Evolutionary conservation across 805 yeast genomes (phyloP), one percentile per base, ranked within the genome.

Genomic region (Ogataea siamensis): DNA sequence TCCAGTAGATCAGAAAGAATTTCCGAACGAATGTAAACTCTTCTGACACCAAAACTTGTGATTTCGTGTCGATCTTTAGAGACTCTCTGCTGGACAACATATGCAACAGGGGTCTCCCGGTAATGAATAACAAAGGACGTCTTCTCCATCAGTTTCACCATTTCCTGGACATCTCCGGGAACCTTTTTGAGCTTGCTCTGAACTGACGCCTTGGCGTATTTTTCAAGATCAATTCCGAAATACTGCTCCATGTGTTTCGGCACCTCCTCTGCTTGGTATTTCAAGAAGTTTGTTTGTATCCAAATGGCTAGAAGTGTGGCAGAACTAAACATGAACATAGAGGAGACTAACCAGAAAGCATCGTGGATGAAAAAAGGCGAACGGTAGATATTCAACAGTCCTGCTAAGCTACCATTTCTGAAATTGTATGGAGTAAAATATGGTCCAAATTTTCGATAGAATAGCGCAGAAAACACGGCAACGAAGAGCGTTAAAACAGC

Each of bases 81-180:
- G 11, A 66, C 62, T 16, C 62, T 60, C 30, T 73, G 64, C 8
- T 66, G 42, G 0, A 80, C 70, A 20, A 73, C 65, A 24, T 80
- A 64, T 0, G 88, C 87, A 54, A 85, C 78, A 12, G 93, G 89
- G 1, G 80, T 66, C n/a, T 74, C 74, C 53, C 89, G 74, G 62
- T 83, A 84, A 12, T 74, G 55, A 18, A 83, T 68, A 26, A 80
- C 53, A 34, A 72, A 74, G 1, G 87, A 67, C 47, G 80, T 74
- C 11, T 68, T 49, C 49, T 64, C 47, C 60, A 68, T 40, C 42
- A 55, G 34, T 36, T 44, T 40, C n/a, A 47, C 25, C 22, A 40
- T 5, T n/a, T 39, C 32, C 18, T 45, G 46, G 6, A 47, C 49
- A 12, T 49, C 43, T 19, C 54, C 48, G 12, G 43, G 45, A 21